These are phyloP conservation scores for Pisolithus orientalis DNA, from an alignment of 768 basidiomycete genomes.

Conservation along the genomic window DNA sequence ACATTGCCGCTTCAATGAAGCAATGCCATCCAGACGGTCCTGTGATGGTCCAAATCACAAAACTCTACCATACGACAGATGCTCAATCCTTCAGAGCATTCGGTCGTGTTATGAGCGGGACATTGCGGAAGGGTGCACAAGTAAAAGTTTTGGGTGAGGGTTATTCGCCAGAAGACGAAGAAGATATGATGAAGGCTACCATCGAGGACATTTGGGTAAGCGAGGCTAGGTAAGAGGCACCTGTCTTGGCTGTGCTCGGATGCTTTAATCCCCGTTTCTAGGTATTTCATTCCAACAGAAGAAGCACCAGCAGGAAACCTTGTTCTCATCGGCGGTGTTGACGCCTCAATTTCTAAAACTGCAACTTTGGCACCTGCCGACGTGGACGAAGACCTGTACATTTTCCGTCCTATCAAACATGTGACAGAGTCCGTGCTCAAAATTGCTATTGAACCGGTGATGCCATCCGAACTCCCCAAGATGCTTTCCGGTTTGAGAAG, in stretches of 20 bases:
- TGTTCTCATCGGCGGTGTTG: constrained; percentile 88
- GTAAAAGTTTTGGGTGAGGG: constrained; percentile 98
- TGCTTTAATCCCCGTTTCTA: constrained; percentile 24
- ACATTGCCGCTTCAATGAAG: constrained; percentile 74
- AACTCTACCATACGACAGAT: constrained; percentile 94
- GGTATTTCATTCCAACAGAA: constrained; percentile 87
- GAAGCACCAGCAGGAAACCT: constrained; percentile 90
- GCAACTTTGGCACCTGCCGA: constrained; percentile 76
- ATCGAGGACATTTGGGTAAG: constrained; percentile 89
- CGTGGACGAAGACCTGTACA: constrained; percentile 82
- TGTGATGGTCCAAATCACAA: constrained; percentile 88
- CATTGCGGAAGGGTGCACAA: constrained; percentile 71
- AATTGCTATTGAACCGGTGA: constrained; percentile 96
- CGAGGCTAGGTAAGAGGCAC: constrained; percentile 67
- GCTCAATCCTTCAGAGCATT: constrained; percentile 96
- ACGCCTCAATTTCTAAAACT: constrained; percentile 91
- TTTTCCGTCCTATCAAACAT: constrained; percentile 94
- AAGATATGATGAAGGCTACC: constrained; percentile 85
- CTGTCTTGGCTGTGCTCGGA: not conserved
- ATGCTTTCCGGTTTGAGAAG: constrained; percentile 97
- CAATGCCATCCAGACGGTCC: constrained; percentile 80
- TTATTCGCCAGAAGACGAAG: constrained; percentile 98
- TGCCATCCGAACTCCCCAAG: constrained; percentile 95
- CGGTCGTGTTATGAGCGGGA: constrained; percentile 91
- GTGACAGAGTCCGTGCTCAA: constrained; percentile 96